phyloP scores from a whole-genome alignment of 73 alveolate genomes.

The Effrenium voratum region DNA sequence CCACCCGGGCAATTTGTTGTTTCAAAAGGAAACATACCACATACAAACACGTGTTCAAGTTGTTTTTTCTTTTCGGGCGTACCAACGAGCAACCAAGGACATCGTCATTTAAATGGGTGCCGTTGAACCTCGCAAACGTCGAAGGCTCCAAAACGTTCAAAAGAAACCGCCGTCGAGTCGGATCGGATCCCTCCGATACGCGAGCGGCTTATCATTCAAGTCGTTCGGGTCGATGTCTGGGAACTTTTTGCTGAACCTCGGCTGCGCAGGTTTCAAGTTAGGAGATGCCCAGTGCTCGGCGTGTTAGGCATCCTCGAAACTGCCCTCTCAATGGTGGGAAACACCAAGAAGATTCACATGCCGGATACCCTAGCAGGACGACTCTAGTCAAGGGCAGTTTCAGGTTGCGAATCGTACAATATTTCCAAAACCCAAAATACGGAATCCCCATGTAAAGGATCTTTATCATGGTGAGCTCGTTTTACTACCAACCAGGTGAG shows the following conservation, averaged over 20 bases:
- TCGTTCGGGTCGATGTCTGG: slow-evolving; percentile 75
- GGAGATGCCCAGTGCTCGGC: no score
- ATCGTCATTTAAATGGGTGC: neutral
- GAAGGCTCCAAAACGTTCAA: neutral
- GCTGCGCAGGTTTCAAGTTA: no score
- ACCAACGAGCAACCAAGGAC: neutral
- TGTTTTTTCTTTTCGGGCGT: neutral
- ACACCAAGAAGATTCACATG: no score
- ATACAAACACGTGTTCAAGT: neutral
- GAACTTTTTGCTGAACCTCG: slow-evolving; percentile 58
- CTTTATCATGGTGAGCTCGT: no score
- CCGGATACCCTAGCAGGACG: no score
- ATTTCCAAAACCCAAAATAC: no score
- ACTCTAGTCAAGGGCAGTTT: no score
- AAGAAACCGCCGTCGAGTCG: neutral
- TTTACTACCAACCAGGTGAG: no score
- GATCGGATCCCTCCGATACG: neutral
- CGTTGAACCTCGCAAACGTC: neutral
- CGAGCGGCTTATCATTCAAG: slow-evolving; percentile 52
- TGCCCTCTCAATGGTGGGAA: no score
- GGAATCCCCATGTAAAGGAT: no score
- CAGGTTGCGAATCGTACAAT: no score
- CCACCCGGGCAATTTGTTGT: neutral
- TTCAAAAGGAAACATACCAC: neutral
- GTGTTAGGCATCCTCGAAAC: no score